Percentiles rank a stretch among this genome's conserved stretches.
phyloP scores from a whole-genome alignment of 1,284 basidiomycete species.

The Mycena citricolor region DNA sequence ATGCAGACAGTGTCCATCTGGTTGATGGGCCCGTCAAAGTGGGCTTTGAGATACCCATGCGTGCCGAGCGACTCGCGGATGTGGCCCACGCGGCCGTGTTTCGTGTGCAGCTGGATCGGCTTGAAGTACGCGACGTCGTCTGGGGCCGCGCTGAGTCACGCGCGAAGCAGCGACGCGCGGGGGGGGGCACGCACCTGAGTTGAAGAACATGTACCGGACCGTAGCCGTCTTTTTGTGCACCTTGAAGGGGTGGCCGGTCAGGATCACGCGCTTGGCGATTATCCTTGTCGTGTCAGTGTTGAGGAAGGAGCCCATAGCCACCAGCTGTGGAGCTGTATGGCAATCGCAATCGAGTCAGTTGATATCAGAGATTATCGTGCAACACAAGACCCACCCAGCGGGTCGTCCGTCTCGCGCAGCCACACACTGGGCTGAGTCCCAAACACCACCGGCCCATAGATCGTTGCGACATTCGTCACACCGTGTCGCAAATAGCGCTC shows the following conservation, averaged over 20 bases:
- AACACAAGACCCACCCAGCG: slow-evolving; percentile 62
- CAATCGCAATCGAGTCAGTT: slow-evolving; percentile 1
- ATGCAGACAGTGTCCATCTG: slow-evolving; percentile 97
- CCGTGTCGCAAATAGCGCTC: slow-evolving; percentile 91
- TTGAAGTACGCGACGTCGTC: slow-evolving; percentile 94
- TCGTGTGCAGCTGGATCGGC: slow-evolving; percentile 91
- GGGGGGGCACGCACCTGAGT: slow-evolving; percentile 56
- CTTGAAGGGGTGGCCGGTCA: slow-evolving; percentile 97
- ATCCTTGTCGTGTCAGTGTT: slow-evolving; percentile 90
- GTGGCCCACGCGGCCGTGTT: slow-evolving; percentile 90
- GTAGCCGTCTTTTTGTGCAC: slow-evolving; percentile 98
- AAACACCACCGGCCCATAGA: slow-evolving; percentile 88
- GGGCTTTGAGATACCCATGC: slow-evolving; percentile 97
- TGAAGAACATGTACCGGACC: slow-evolving; percentile 99
- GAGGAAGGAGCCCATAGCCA: slow-evolving; percentile 88
- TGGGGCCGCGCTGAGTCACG: slow-evolving; percentile 27
- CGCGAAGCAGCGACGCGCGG: no score
- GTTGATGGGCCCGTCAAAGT: slow-evolving; percentile 92
- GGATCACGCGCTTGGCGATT: slow-evolving; percentile 88
- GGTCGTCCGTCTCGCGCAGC: slow-evolving; percentile 64
- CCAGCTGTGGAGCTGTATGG: slow-evolving; percentile 71
- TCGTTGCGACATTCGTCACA: slow-evolving; percentile 78
- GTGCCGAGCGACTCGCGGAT: slow-evolving; percentile 94
- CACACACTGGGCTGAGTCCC: slow-evolving; percentile 82
- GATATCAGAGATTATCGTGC: background rate